Evolutionary conservation across 148 eudicot genomes (phyloP), one percentile per base, ranked within the genome.

Genomic region (Nepenthes gracilis): DNA sequence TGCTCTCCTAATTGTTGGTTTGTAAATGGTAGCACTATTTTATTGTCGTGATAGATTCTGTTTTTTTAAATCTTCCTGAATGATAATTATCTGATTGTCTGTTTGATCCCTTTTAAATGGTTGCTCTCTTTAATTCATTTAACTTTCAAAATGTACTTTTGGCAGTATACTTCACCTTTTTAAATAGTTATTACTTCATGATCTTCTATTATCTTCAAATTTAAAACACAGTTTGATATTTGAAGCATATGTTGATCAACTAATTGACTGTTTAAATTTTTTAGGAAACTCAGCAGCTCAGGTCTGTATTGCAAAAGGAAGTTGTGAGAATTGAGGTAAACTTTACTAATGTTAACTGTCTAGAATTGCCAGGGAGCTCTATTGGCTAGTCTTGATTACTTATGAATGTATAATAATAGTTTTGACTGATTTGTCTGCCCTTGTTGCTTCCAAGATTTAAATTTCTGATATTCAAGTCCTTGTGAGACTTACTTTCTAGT

Each of bases 201-300:
- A 32, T 13, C 13, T 61, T 50, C 45, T 34, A 13, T 32, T 33
- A 5, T 12, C 9, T 12, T 47, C 50, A 34, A 6, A 6, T 35
- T 7, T 61, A 13, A 9, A 23, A 23, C 23, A 23, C 23, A 23
- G 10, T 33, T 34, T 34, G 40, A 2, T 36, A 13, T 33, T 51
- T 64, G 55, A 59, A 57, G 47, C 55, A 55, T 5, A 43, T 48
- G 55, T 59, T 68, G 61, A 54, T 34, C 55, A 6, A 57, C 6
- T 57, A 12, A 51, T 12, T 61, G 54, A 54, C n/a, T 60, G 8
- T 69, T 59, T 11, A 12, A 47, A 55, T 35, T 33, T 70, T 80
- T 45, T 64, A 94, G 99, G 99, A 89, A 71, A 87, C 86, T 6
- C 85, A 82, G 64, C 84, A 72, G 77, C 91, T 94, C 60, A 81